Percentiles rank a stretch among this genome's conserved stretches.
phyloP scores from a whole-genome alignment of 495 filamentous ascomycete species.

The Poronia punctata region DNA sequence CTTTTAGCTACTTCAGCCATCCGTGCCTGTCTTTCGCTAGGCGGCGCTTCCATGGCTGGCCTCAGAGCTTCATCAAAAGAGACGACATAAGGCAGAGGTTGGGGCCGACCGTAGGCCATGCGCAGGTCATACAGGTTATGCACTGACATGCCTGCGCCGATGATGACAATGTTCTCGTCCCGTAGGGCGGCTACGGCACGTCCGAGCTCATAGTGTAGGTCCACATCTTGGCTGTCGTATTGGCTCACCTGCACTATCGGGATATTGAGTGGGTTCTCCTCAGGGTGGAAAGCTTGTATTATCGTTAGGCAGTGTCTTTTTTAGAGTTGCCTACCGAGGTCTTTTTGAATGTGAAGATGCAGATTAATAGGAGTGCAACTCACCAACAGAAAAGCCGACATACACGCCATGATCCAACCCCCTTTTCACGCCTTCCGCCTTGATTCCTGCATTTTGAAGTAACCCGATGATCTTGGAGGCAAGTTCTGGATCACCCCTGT shows the following conservation, averaged over 20 bases:
- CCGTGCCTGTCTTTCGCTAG: conserved; percentile 50
- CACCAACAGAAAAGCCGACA: conserved; percentile 57
- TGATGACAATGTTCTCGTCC: conserved; percentile 64
- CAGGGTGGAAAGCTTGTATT: conserved; percentile 51
- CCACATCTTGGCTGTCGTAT: conserved; percentile 59
- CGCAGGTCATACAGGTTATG: conserved; percentile 71
- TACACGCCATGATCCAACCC: conserved; percentile 81
- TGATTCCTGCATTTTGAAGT: conserved; percentile 55
- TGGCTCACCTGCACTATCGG: conserved; percentile 79
- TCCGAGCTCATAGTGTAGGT: conserved; percentile 65
- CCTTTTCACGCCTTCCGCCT: conserved; percentile 54
- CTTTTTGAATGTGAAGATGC: conserved; percentile 10
- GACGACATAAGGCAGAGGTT: conserved; percentile 56
- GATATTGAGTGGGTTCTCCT: conserved; percentile 66
- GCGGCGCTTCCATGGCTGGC: conserved; percentile 52
- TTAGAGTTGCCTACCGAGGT: neutral
- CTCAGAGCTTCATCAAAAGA: conserved; percentile 76
- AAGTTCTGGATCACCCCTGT: conserved; percentile 58
- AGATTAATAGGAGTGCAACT: neutral
- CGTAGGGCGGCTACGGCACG: conserved; percentile 61
- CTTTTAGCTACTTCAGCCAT: conserved; percentile 55
- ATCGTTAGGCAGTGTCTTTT: neutral
- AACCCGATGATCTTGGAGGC: conserved; percentile 57
- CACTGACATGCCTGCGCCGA: conserved; percentile 80
- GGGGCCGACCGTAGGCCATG: conserved; percentile 35